Conservation (phyloP, 2,329 filamentous ascomycete species). For the Alternaria angustiovoidea region DNA sequence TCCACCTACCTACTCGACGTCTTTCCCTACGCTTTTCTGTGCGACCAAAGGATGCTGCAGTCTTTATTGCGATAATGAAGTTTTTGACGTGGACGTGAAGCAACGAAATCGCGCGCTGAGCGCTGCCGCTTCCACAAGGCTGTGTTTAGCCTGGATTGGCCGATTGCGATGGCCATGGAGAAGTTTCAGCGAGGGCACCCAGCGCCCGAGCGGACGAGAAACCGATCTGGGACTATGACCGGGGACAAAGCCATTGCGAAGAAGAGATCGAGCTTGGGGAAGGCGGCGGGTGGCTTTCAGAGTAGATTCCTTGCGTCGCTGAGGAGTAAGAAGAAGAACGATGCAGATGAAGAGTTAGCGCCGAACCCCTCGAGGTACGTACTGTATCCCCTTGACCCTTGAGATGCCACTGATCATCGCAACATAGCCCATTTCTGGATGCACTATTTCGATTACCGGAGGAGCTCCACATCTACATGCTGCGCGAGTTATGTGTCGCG, state of each 20-base stretch:
- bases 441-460: slow-evolving; percentile 45
- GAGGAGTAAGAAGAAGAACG: slow-evolving; percentile 36
- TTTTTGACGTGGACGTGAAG: slow-evolving; percentile 15
- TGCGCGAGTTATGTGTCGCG: slow-evolving; percentile 45
- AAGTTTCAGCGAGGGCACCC: slow-evolving; percentile 34
- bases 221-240: slow-evolving; percentile 22
- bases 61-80: slow-evolving; percentile 19
- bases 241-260: slow-evolving; percentile 29
- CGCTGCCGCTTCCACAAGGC: slow-evolving; percentile 12
- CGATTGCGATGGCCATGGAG: slow-evolving; percentile 29
- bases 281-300: slow-evolving; percentile 44
- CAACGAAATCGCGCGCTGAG: slow-evolving; percentile 23
- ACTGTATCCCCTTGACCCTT: neutral
- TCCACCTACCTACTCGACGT: slow-evolving; percentile 5
- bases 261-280: slow-evolving; percentile 43
- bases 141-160: slow-evolving; percentile 11
- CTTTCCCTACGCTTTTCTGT: slow-evolving; percentile 8
- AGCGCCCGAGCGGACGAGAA: slow-evolving; percentile 27
- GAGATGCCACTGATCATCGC: slow-evolving; percentile 10
- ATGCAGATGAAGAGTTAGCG: slow-evolving; percentile 26
- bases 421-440: slow-evolving; percentile 39
- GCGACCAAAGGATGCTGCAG: slow-evolving; percentile 15
- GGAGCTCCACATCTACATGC: slow-evolving; percentile 46
- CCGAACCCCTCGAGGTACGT: slow-evolving; percentile 36
- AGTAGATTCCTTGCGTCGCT: slow-evolving; percentile 44